Conservation (phyloP, 768 basidiomycete genomes). For the Phanerochaete sordida region DNA sequence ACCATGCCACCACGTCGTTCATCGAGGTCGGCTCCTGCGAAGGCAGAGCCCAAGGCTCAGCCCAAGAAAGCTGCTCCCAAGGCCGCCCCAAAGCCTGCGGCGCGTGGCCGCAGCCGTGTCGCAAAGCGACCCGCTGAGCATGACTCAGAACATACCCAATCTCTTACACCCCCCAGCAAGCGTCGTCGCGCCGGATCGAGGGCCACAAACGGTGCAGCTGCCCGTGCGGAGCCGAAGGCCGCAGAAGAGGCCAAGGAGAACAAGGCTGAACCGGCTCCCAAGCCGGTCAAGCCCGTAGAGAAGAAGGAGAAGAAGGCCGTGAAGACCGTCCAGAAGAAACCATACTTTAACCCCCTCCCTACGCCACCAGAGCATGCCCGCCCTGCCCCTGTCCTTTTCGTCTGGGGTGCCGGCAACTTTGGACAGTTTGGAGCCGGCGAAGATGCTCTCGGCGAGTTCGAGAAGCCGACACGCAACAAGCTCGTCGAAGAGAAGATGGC, state of each 20-base stretch:
- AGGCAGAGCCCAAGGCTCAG: constrained; percentile 13
- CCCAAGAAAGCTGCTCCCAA: constrained; percentile 14
- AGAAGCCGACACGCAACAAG: constrained; percentile 70
- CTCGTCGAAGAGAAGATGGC: constrained; percentile 78
- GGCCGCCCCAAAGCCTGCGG: constrained; percentile 4
- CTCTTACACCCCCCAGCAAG: constrained; percentile 17
- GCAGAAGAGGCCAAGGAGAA: not conserved
- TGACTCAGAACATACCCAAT: constrained; percentile 9
- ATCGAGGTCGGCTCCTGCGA: constrained; percentile 12
- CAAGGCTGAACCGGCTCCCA: not conserved
- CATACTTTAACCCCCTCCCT: constrained; percentile 68
- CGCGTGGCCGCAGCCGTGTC: not conserved
- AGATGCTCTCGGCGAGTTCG: constrained; percentile 63
- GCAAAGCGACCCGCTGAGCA: constrained; percentile 16
- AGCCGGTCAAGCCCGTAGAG: not conserved
- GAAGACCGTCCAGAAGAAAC: constrained; percentile 18
- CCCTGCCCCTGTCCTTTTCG: constrained; percentile 73
- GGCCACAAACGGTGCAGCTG: constrained; percentile 5
- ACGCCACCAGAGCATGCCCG: constrained; percentile 49
- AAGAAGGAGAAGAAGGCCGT: constrained; percentile 4
- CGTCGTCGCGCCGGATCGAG: constrained; percentile 13
- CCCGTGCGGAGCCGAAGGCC: not conserved
- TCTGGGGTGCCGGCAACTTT: constrained; percentile 91
- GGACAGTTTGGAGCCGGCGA: constrained; percentile 94
- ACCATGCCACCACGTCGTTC: constrained; percentile 24